A percentile compares a stretch with the other conserved stretches of the same genome.
Conservation (phyloP, 1,284 basidiomycete genomes). For the Ceratobasidium sp. region DNA sequence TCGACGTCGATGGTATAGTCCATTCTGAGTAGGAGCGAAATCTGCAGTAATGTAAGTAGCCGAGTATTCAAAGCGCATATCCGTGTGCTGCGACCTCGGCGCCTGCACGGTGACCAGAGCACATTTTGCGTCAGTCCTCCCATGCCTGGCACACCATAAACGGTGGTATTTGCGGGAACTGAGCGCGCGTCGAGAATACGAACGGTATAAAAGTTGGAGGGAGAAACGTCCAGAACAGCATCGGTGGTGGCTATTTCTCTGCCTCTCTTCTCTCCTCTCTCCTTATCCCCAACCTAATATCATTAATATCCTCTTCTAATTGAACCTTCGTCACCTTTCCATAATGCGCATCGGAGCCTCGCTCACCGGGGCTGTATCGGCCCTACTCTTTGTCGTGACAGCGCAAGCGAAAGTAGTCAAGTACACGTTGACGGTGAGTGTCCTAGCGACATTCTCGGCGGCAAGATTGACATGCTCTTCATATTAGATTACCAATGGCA, state of each 20-base stretch:
- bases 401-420: conserved; percentile 13
- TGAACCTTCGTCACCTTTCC: not conserved
- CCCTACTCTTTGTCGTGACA: not conserved
- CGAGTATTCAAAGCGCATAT: no score
- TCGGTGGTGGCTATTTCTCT: not conserved
- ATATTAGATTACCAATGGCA: conserved; percentile 6
- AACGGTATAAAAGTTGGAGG: not conserved
- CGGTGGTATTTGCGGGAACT: no score
- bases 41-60: no score
- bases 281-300: not conserved
- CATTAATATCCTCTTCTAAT: not conserved
- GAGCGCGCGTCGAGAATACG: conserved; percentile 5
- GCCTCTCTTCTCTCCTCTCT: not conserved
- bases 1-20: no score
- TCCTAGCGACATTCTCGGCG: not conserved
- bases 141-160: no score
- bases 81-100: no score
- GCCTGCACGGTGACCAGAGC: no score
- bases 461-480: no score
- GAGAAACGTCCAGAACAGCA: not conserved
- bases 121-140: no score
- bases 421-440: conserved; percentile 18
- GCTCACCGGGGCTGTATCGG: not conserved
- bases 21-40: no score
- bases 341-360: conserved; percentile 10